These are phyloP conservation scores for Xylariales sp. DNA, from an alignment of 2,329 filamentous ascomycete species.

Conservation along the genomic window DNA sequence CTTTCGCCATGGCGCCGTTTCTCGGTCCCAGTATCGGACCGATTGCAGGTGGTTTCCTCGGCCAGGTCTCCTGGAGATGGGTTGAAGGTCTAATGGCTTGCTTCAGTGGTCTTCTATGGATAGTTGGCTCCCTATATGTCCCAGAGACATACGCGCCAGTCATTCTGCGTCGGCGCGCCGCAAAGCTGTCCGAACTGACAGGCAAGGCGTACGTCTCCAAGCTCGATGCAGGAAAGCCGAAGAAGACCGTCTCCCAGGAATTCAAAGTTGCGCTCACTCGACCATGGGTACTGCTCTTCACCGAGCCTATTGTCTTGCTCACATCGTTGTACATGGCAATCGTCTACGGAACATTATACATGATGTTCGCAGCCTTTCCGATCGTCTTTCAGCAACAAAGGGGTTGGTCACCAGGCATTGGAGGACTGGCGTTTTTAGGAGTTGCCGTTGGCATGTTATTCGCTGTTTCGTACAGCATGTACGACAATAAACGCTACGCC, in stretches of 20 bases:
- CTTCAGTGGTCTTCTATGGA: slow-evolving; percentile 58
- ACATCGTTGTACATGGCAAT: slow-evolving; percentile 63
- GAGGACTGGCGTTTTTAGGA: slow-evolving; percentile 63
- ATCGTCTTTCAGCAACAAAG: slow-evolving; percentile 60
- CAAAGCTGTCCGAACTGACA: slow-evolving; percentile 44
- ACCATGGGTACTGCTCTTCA: slow-evolving; percentile 66
- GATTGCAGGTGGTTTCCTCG: slow-evolving; percentile 63
- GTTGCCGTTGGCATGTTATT: slow-evolving; percentile 62
- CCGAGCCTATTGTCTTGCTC: slow-evolving; percentile 64
- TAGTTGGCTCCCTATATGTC: slow-evolving; percentile 44
- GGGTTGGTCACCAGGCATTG: slow-evolving; percentile 54
- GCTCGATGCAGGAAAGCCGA: slow-evolving; percentile 37
- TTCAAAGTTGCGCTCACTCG: slow-evolving; percentile 56
- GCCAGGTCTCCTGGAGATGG: slow-evolving; percentile 63
- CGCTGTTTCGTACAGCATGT: slow-evolving; percentile 51
- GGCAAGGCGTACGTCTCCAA: slow-evolving; percentile 53
- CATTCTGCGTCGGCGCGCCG: slow-evolving; percentile 50
- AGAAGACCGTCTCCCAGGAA: slow-evolving; percentile 39
- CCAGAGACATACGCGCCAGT: slow-evolving; percentile 60
- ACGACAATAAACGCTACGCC: slow-evolving; percentile 51
- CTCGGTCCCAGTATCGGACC: slow-evolving; percentile 60
- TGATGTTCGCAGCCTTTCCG: slow-evolving; percentile 57
- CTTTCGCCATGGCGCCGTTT: slow-evolving; percentile 57
- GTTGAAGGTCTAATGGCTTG: slow-evolving; percentile 61
- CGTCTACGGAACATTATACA: slow-evolving; percentile 37